phyloP scores from a whole-genome alignment of 768 basidiomycete species.

The Mycena latifolia region DNA sequence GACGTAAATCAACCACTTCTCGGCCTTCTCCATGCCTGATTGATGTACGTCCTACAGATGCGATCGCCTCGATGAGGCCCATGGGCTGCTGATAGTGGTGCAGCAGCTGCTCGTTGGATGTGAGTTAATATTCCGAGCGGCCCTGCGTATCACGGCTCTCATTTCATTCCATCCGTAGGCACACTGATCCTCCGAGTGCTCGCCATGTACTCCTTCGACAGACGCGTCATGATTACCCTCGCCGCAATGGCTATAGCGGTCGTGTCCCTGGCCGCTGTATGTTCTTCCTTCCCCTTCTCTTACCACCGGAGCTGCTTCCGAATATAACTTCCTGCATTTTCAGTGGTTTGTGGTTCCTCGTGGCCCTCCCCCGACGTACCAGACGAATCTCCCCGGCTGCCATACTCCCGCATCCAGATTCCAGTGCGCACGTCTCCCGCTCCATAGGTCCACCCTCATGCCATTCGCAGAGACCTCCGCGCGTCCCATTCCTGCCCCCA shows the following conservation, averaged over 20 bases:
- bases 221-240: not conserved
- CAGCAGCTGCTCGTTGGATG: not conserved
- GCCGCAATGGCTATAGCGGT: not conserved
- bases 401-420: not conserved
- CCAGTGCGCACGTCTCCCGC: not conserved
- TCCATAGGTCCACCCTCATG: not conserved
- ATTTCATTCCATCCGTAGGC: not conserved
- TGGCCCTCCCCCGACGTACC: not conserved
- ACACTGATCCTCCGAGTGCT: constrained; percentile 1
- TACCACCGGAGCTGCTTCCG: too few relatives aligned
- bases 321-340: too few relatives aligned
- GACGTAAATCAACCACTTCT: too few relatives aligned
- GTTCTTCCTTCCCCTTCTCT: not conserved
- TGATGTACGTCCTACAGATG: too few relatives aligned
- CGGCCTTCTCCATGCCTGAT: too few relatives aligned
- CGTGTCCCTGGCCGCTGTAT: not conserved
- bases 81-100: not conserved
- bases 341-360: not conserved
- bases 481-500: not conserved
- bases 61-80: too few relatives aligned
- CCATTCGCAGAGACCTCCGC: not conserved
- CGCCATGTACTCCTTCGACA: constrained; percentile 10
- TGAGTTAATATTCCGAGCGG: not conserved
- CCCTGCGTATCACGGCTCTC: not conserved
- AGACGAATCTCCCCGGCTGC: not conserved